phyloP scores from a whole-genome alignment of 169 alveolate genomes.

The Plasmodium relictum region DNA sequence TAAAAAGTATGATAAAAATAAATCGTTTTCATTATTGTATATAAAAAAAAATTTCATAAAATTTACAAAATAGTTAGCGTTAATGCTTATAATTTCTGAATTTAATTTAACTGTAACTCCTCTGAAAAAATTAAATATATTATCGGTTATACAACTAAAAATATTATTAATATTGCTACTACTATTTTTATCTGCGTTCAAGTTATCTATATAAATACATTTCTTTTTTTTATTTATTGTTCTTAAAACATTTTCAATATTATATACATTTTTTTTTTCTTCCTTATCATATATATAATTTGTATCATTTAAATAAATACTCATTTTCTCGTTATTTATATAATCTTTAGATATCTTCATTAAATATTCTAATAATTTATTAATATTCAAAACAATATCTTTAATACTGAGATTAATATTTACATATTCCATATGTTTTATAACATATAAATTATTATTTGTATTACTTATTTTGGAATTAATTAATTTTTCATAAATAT shows the following conservation, averaged over 20 bases:
- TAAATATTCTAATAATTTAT: constrained; percentile 38
- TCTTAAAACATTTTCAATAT: constrained; percentile 17
- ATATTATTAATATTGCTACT: neutral
- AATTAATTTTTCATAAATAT: constrained; percentile 18
- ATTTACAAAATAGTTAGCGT: constrained; percentile 14
- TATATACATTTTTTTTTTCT: neutral
- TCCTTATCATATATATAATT: constrained; percentile 5
- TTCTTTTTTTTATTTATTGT: neutral
- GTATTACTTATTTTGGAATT: constrained; percentile 17
- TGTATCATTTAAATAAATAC: constrained; percentile 7
- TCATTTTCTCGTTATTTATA: constrained; percentile 24
- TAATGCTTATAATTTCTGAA: constrained; percentile 50
- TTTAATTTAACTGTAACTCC: constrained; percentile 18
- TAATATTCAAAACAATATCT: constrained; percentile 13
- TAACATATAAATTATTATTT: constrained; percentile 3
- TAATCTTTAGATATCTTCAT: constrained; percentile 11
- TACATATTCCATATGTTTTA: constrained; percentile 18
- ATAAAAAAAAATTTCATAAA: constrained; percentile 27
- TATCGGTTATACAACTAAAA: constrained; percentile 31
- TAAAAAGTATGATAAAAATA: constrained; percentile 32
- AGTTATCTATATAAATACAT: neutral
- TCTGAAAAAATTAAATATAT: constrained; percentile 41
- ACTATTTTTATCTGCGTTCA: neutral
- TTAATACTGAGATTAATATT: constrained; percentile 52
- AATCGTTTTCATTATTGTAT: constrained; percentile 29